These are phyloP conservation scores for Sphagnum tenellum DNA, from an alignment of 225 moss, liverwort and hornwort species.

Conservation along the genomic window DNA sequence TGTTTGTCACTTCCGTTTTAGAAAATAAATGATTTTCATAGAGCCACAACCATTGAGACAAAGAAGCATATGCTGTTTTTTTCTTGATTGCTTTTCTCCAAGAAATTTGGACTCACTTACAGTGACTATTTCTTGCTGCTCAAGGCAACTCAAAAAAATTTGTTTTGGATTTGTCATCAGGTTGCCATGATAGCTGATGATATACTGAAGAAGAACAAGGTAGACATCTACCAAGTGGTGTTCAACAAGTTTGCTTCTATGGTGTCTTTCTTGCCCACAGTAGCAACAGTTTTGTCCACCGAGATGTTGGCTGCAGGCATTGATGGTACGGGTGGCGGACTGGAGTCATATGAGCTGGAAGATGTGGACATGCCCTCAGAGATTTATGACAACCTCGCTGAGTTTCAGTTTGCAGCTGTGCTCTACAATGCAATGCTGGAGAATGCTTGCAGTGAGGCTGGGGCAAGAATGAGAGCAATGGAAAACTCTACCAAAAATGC, in stretches of 20 bases:
- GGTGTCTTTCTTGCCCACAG: slow-evolving; percentile 42
- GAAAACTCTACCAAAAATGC: no score
- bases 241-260: slow-evolving; percentile 47
- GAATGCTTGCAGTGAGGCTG: slow-evolving; percentile 14
- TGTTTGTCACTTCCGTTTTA: no score
- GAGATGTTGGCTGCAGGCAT: slow-evolving; percentile 14
- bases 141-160: no score
- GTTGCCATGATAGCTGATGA: slow-evolving; percentile 38
- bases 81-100: no score
- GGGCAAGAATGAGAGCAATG: background rate
- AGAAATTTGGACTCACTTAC: no score
- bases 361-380: slow-evolving; percentile 25
- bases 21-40: no score
- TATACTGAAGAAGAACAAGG: slow-evolving; percentile 23
- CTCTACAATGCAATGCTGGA: slow-evolving; percentile 44
- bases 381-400: slow-evolving; percentile 15
- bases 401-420: slow-evolving; percentile 35
- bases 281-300: slow-evolving; percentile 30
- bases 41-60: no score
- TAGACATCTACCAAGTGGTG: slow-evolving; percentile 26
- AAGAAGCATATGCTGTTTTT: no score
- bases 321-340: slow-evolving; percentile 12
- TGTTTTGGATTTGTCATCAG: background rate
- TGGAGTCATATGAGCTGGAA: slow-evolving; percentile 32
- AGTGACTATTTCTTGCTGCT: no score